These are phyloP conservation scores for Pistacia integerrima DNA, from an alignment of 345 rosid genomes.

Conservation along the genomic window DNA sequence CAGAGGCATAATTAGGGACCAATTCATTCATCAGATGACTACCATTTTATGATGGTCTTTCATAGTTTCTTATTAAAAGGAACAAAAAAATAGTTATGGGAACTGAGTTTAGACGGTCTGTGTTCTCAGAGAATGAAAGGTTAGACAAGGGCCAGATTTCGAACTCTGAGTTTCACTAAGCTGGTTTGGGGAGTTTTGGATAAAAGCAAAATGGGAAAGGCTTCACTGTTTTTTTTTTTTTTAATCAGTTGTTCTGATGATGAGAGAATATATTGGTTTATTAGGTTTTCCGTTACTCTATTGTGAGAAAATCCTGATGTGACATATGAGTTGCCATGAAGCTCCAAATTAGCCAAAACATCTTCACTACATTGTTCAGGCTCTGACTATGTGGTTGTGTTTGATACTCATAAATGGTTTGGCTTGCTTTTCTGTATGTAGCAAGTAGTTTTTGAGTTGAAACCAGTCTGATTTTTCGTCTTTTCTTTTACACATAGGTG, in stretches of 20 bases:
- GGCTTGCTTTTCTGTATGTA: not conserved
- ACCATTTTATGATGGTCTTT: too few relatives aligned
- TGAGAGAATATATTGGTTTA: not conserved
- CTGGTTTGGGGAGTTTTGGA: too few relatives aligned
- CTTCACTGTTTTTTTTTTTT: not conserved
- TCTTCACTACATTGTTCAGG: not conserved
- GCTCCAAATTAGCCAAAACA: not conserved
- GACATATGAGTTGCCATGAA: not conserved
- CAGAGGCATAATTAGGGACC: not conserved
- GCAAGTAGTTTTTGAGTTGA: not conserved
- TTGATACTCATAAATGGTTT: not conserved
- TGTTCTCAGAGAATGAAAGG: too few relatives aligned
- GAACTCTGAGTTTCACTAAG: too few relatives aligned
- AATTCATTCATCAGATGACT: not conserved
- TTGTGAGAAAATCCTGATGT: not conserved
- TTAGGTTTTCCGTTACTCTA: not conserved
- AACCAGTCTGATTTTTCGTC: not conserved
- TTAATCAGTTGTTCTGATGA: not conserved
- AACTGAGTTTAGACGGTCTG: too few relatives aligned
- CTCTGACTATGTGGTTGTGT: not conserved
- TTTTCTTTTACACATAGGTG: conserved; percentile 41
- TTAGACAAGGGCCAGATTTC: too few relatives aligned
- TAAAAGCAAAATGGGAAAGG: too few relatives aligned
- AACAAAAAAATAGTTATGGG: too few relatives aligned
- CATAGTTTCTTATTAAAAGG: too few relatives aligned